A percentile compares a stretch with the other conserved stretches of the same genome.
Conservation (phyloP, 768 basidiomycete genomes). For the Austroboletus eburneus region DNA sequence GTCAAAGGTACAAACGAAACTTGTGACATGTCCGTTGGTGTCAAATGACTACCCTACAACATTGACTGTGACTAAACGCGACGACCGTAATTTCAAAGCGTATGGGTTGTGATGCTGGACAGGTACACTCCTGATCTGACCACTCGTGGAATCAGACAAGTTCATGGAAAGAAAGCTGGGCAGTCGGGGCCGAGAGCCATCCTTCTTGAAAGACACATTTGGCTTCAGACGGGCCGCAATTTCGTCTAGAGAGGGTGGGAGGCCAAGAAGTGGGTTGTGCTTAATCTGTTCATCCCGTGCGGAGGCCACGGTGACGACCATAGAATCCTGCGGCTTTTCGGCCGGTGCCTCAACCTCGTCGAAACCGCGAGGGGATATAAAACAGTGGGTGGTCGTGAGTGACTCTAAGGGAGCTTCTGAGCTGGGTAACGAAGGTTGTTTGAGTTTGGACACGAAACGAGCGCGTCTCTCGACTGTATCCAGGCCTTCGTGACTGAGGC, state of each 20-base stretch:
- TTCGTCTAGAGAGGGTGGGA: slow-evolving; percentile 69
- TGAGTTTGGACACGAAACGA: slow-evolving; percentile 68
- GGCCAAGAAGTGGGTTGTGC: too few species aligned
- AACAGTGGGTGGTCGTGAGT: slow-evolving; percentile 63
- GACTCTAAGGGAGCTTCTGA: slow-evolving; percentile 70
- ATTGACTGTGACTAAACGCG: too few species aligned
- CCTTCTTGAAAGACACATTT: slow-evolving; percentile 18
- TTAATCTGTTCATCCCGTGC: slow-evolving; percentile 71
- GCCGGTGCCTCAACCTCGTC: slow-evolving; percentile 4
- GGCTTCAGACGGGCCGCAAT: slow-evolving; percentile 59
- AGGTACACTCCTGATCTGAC: slow-evolving; percentile 33
- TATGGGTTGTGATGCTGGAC: slow-evolving; percentile 33
- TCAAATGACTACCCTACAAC: too few species aligned
- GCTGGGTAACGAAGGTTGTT: slow-evolving; percentile 52
- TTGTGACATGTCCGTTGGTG: background rate
- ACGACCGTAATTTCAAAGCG: slow-evolving; percentile 42
- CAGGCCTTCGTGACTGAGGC: slow-evolving; percentile 1
- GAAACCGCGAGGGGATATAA: slow-evolving; percentile 64
- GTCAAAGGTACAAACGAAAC: too few species aligned
- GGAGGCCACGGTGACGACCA: too few species aligned
- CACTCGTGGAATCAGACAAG: slow-evolving; percentile 14
- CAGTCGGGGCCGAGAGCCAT: slow-evolving; percentile 23
- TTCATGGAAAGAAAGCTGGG: slow-evolving; percentile 31
- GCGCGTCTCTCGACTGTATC: slow-evolving; percentile 67
- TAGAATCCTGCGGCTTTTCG: slow-evolving; percentile 22